Conservation (phyloP, 768 basidiomycete species). For the Suillus lakei region DNA sequence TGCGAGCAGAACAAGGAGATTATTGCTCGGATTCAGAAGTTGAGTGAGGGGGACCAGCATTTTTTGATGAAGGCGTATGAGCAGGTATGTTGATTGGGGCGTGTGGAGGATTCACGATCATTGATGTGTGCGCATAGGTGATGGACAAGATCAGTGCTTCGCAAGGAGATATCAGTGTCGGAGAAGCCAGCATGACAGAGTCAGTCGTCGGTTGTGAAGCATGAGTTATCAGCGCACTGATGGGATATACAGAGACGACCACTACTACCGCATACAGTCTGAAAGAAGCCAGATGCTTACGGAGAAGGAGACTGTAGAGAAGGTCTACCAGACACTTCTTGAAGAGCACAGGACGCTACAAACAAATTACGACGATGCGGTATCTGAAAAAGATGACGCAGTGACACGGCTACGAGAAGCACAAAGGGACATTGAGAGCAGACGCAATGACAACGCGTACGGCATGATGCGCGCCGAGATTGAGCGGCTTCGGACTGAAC, state of each 20-base stretch:
- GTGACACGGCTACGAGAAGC: slow-evolving; percentile 63
- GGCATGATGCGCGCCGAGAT: slow-evolving; percentile 81
- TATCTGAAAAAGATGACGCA: slow-evolving; percentile 81
- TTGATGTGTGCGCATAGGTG: slow-evolving; percentile 48
- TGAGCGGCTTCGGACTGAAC: slow-evolving; percentile 76
- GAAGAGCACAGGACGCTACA: slow-evolving; percentile 80
- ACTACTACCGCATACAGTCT: slow-evolving; percentile 85
- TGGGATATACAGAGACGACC: slow-evolving; percentile 69
- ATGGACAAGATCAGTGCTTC: slow-evolving; percentile 73
- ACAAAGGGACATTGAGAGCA: slow-evolving; percentile 61
- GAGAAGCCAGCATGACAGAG: slow-evolving; percentile 79
- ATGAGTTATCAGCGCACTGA: slow-evolving; percentile 16
- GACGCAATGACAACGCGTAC: slow-evolving; percentile 73
- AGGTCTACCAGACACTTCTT: slow-evolving; percentile 73
- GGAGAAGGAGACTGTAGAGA: slow-evolving; percentile 88
- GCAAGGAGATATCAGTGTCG: slow-evolving; percentile 50
- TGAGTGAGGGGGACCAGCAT: slow-evolving; percentile 86
- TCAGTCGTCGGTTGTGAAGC: slow-evolving; percentile 41
- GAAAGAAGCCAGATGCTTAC: slow-evolving; percentile 76
- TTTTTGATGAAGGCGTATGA: slow-evolving; percentile 93
- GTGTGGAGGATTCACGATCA: slow-evolving; percentile 1
- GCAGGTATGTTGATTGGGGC: slow-evolving; percentile 54
- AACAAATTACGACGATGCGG: slow-evolving; percentile 74
- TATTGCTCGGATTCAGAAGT: slow-evolving; percentile 84
- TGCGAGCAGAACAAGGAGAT: slow-evolving; percentile 88